Percentiles rank a stretch among this genome's conserved stretches.
phyloP scores from a whole-genome alignment of 208 protist species.

The Leishmania aethiopica region DNA sequence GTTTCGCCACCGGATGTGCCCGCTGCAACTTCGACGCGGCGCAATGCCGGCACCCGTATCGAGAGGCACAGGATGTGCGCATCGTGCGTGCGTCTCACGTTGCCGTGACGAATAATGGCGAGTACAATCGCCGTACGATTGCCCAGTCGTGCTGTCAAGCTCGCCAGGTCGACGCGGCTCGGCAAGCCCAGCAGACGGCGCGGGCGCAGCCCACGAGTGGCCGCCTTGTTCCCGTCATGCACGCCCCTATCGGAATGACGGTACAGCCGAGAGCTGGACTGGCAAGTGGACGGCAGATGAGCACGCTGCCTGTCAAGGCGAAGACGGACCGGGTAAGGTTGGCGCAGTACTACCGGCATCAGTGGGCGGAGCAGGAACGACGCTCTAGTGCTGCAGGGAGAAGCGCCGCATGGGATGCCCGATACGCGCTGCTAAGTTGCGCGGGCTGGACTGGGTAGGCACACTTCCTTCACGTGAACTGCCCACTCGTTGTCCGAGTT shows the following conservation, averaged over 20 bases:
- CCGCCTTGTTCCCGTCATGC: constrained; percentile 25
- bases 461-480: neutral
- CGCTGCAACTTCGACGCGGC: constrained; percentile 7
- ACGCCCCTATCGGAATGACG: constrained; percentile 13
- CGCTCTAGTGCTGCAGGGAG: constrained; percentile 18
- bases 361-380: constrained; percentile 32
- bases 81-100: constrained; percentile 18
- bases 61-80: constrained; percentile 32
- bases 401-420: constrained; percentile 32
- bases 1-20: neutral
- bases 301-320: constrained; percentile 24
- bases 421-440: constrained; percentile 32
- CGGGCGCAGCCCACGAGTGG: constrained; percentile 19
- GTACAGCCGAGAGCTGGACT: constrained; percentile 15
- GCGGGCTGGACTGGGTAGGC: neutral
- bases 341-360: constrained; percentile 24
- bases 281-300: constrained; percentile 12
- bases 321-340: constrained; percentile 31
- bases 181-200: constrained; percentile 17
- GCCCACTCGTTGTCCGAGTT: neutral
- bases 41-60: constrained; percentile 29
- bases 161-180: constrained; percentile 20
- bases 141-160: constrained; percentile 17
- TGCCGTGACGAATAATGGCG: neutral
- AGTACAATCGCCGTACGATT: neutral